Percentiles rank a stretch among this genome's conserved stretches.
These are phyloP conservation scores for Plantago elongata DNA, from an alignment of 257 asterid species.

Conservation along the genomic window DNA sequence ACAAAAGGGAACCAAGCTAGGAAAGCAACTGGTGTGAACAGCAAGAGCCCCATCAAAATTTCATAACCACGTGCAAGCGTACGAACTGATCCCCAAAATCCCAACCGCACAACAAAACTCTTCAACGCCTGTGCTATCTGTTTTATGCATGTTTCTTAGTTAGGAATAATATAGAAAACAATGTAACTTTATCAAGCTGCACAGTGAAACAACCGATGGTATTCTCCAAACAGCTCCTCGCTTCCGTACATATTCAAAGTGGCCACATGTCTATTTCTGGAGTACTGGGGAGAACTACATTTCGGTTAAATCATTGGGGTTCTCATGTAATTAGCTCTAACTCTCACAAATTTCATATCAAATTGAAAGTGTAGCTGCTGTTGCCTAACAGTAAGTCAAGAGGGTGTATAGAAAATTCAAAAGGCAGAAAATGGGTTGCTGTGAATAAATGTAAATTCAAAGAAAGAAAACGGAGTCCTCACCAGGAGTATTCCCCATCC, in stretches of 20 bases:
- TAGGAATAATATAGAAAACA: background rate
- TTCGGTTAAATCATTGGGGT: background rate
- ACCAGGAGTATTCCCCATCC: constrained; percentile 98
- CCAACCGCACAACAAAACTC: constrained; percentile 39
- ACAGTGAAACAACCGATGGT: background rate
- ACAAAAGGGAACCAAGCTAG: constrained; percentile 99
- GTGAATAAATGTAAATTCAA: background rate
- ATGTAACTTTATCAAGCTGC: background rate
- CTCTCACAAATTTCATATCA: background rate
- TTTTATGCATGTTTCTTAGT: constrained; percentile 1
- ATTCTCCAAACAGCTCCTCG: background rate
- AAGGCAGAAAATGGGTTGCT: no score
- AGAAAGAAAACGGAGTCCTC: constrained; percentile 4
- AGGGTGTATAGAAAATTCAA: no score
- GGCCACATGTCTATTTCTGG: background rate
- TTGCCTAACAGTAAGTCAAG: no score
- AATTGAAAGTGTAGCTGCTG: background rate
- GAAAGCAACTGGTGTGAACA: constrained; percentile 91
- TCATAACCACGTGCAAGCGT: constrained; percentile 90
- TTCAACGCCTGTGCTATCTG: constrained; percentile 90
- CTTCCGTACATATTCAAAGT: background rate
- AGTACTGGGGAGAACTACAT: background rate
- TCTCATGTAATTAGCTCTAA: background rate
- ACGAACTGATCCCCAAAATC: constrained; percentile 73
- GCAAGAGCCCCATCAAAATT: constrained; percentile 60